A percentile compares a stretch with the other conserved stretches of the same genome.
Evolutionary conservation across 371 early-diverging fungal species (phyloP).

Genomic region (Zopfochytrium polystomum): DNA sequence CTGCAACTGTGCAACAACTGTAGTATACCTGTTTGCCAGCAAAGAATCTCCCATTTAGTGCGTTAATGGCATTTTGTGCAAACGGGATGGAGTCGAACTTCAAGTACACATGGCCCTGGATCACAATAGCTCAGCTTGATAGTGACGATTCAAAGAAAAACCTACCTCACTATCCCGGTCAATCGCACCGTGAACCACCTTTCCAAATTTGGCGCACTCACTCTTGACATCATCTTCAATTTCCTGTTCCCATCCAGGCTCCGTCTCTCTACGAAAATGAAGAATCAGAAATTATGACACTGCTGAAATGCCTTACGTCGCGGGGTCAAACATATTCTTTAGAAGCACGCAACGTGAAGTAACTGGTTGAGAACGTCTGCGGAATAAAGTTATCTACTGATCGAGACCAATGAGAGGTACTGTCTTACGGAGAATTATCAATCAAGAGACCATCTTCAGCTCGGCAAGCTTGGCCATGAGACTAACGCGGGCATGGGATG

Average conservation of each 20-base stretch:
- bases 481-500: conserved; percentile 73
- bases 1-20: not conserved
- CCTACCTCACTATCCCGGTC: conserved; percentile 57
- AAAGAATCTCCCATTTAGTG: conserved; percentile 49
- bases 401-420: not conserved
- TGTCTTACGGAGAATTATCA: not conserved
- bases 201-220: conserved; percentile 82
- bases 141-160: not conserved
- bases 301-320: conserved; percentile 60
- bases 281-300: not conserved
- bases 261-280: conserved; percentile 67
- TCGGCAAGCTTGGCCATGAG: conserved; percentile 81
- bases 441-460: conserved; percentile 12
- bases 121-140: not conserved
- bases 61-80: conserved; percentile 62
- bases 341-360: conserved; percentile 63
- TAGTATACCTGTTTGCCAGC: conserved; percentile 41
- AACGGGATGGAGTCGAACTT: conserved; percentile 69
- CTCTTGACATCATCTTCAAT: conserved; percentile 80
- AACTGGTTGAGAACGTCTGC: not conserved
- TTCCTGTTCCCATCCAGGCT: conserved; percentile 82
- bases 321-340: conserved; percentile 91
- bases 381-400: too few relatives aligned
- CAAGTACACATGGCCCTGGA: conserved; percentile 76
- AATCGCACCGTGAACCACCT: conserved; percentile 71